A percentile compares a stretch with the other conserved stretches of the same genome.
These are phyloP conservation scores for Eucalyptus sp. DNA, from an alignment of 345 rosid species.

Conservation along the genomic window DNA sequence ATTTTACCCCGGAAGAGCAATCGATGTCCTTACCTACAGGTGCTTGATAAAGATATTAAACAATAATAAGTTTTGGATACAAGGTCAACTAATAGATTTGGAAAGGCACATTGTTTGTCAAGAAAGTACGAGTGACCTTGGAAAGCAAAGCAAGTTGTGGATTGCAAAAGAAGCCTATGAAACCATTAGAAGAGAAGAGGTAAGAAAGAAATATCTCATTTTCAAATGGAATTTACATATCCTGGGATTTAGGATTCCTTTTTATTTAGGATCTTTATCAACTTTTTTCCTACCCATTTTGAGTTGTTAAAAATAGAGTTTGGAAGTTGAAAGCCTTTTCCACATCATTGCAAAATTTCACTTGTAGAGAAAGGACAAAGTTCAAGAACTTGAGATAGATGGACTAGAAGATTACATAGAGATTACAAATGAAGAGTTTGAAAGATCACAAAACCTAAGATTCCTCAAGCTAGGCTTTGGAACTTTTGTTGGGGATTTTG, in stretches of 20 bases:
- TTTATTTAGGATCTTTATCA: background rate
- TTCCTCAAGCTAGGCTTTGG: background rate
- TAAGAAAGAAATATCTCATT: fast-evolving
- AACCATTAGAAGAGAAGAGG: background rate
- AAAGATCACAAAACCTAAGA: background rate
- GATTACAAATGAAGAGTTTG: background rate
- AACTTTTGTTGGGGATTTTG: background rate
- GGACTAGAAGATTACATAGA: background rate
- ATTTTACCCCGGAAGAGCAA: background rate
- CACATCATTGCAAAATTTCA: background rate
- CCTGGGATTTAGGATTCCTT: background rate
- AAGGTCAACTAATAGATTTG: background rate
- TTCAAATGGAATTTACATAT: too few relatives aligned
- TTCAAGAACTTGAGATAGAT: background rate
- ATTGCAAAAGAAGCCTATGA: background rate
- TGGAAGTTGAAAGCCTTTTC: background rate
- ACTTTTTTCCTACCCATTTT: background rate
- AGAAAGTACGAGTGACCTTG: background rate
- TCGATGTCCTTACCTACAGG: background rate
- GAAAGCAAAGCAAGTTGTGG: background rate
- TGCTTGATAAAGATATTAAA: background rate
- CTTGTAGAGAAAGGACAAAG: background rate
- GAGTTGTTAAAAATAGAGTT: background rate
- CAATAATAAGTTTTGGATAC: background rate
- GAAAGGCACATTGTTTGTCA: background rate